Evolutionary conservation across 2,329 filamentous ascomycete genomes (phyloP).

Genomic region (Claviceps maximensis): DNA sequence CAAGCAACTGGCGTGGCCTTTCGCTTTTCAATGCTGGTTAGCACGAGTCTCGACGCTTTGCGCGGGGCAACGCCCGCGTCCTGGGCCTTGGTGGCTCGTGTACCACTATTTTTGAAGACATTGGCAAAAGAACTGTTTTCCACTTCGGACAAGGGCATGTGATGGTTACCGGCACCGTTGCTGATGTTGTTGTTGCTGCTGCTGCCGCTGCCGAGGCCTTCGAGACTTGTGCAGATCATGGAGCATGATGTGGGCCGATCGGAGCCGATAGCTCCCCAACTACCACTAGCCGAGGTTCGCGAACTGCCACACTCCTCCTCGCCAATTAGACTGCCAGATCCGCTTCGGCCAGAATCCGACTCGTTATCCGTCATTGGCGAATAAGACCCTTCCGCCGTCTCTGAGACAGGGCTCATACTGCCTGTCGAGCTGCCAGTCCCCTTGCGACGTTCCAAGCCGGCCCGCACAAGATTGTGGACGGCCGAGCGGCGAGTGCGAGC

Average conservation of each 20-base stretch:
- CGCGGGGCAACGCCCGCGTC: slow-evolving; percentile 51
- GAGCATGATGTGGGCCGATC: slow-evolving; percentile 64
- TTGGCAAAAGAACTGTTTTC: slow-evolving; percentile 50
- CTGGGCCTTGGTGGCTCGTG: slow-evolving; percentile 37
- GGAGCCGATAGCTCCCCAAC: slow-evolving; percentile 70
- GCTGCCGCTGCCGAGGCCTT: slow-evolving; percentile 54
- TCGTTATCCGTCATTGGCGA: slow-evolving; percentile 61
- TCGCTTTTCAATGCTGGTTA: slow-evolving; percentile 83
- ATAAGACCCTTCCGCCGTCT: slow-evolving; percentile 55
- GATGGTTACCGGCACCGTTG: too few relatives aligned
- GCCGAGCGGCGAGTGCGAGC: slow-evolving; percentile 85
- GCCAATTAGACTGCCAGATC: slow-evolving; percentile 69
- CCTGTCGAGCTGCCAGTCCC: slow-evolving; percentile 57
- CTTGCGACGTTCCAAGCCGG: slow-evolving; percentile 76
- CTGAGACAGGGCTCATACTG: slow-evolving; percentile 81
- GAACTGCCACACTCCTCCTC: slow-evolving; percentile 59
- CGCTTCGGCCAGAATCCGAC: slow-evolving; percentile 56
- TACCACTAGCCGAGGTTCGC: slow-evolving; percentile 60
- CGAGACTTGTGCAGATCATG: slow-evolving; percentile 48
- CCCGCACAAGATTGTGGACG: slow-evolving; percentile 80
- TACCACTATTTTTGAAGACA: slow-evolving; percentile 47
- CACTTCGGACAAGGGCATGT: slow-evolving; percentile 27
- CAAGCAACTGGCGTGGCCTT: slow-evolving; percentile 33
- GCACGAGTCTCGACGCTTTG: slow-evolving; percentile 73
- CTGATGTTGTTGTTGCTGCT: slow-evolving; percentile 23